Conservation (phyloP, 768 basidiomycete genomes). For the Xerocomus brunneocitrinus region DNA sequence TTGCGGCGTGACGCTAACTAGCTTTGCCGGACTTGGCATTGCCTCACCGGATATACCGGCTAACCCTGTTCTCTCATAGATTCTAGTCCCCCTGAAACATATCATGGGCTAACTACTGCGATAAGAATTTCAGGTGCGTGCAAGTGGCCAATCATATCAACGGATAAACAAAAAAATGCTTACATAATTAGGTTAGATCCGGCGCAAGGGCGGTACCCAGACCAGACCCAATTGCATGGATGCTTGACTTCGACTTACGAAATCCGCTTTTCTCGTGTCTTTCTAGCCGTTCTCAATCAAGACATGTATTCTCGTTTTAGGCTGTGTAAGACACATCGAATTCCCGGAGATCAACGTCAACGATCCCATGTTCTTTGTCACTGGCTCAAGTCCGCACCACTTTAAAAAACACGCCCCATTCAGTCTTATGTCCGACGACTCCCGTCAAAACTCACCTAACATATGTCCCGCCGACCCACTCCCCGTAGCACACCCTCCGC, state of each 20-base stretch:
- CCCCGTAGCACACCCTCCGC: constrained; percentile 26
- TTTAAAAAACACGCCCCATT: constrained; percentile 14
- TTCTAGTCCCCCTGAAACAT: not conserved
- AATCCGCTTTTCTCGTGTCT: constrained; percentile 35
- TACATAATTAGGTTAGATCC: constrained; percentile 19
- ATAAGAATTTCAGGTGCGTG: not conserved
- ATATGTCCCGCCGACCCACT: constrained; percentile 57
- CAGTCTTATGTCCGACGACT: constrained; percentile 22
- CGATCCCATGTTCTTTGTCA: constrained; percentile 17
- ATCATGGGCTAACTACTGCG: not conserved
- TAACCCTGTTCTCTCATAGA: constrained; percentile 10
- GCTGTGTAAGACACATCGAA: constrained; percentile 24
- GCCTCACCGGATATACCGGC: constrained; percentile 22
- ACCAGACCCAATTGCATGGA: constrained; percentile 24
- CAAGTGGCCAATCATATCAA: not conserved
- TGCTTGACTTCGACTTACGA: constrained; percentile 33
- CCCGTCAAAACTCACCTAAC: constrained; percentile 27
- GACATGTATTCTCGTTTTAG: constrained; percentile 12
- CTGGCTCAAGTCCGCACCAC: constrained; percentile 16
- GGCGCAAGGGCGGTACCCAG: constrained; percentile 12
- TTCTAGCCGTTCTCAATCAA: constrained; percentile 22
- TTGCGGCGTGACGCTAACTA: constrained; percentile 8
- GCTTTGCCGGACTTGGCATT: constrained; percentile 17
- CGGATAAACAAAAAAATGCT: not conserved
- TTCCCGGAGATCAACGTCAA: constrained; percentile 30